Percentiles rank a stretch among this genome's conserved stretches.
Evolutionary conservation across 139 green algal genomes (phyloP).

Genomic region (Chlorella sorokiniana): DNA sequence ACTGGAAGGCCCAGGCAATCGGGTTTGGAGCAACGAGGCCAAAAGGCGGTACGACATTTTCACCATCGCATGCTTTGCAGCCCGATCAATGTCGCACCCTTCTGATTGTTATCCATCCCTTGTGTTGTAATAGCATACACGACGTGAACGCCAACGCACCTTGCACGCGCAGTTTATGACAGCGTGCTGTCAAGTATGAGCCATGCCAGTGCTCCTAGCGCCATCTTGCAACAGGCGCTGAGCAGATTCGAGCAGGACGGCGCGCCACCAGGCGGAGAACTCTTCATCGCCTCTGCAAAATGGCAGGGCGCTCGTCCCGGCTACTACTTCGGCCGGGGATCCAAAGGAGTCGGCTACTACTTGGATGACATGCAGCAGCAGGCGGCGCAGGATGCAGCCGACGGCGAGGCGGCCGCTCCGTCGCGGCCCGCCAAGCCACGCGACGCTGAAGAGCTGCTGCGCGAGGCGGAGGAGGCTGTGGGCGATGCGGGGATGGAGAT

Average conservation of each 20-base stretch:
- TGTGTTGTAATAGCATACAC: too few relatives aligned
- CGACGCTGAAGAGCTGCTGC: slow-evolving; percentile 72
- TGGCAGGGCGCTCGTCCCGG: slow-evolving; percentile 59
- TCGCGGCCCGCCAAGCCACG: slow-evolving; percentile 10
- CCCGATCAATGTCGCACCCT: too few relatives aligned
- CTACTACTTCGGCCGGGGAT: slow-evolving; percentile 71
- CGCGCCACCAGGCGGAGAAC: background rate
- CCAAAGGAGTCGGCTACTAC: slow-evolving; percentile 60
- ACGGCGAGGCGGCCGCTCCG: background rate
- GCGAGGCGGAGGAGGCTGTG: slow-evolving; percentile 76
- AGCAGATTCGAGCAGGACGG: slow-evolving; percentile 16
- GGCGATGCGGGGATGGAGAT: slow-evolving; percentile 65
- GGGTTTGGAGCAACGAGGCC: too few relatives aligned
- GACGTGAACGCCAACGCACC: too few relatives aligned
- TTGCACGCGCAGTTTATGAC: too few relatives aligned
- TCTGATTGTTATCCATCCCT: too few relatives aligned
- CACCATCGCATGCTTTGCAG: too few relatives aligned
- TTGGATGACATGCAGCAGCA: slow-evolving; percentile 8
- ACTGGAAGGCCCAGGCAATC: too few relatives aligned
- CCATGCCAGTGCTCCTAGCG: background rate
- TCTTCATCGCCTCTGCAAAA: slow-evolving; percentile 49
- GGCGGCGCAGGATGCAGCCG: background rate
- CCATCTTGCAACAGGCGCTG: slow-evolving; percentile 20
- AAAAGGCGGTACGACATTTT: too few relatives aligned
- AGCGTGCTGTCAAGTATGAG: too few relatives aligned